Evolutionary conservation across 805 yeast genomes (phyloP).

Genomic region (Ogataea methanolica): DNA sequence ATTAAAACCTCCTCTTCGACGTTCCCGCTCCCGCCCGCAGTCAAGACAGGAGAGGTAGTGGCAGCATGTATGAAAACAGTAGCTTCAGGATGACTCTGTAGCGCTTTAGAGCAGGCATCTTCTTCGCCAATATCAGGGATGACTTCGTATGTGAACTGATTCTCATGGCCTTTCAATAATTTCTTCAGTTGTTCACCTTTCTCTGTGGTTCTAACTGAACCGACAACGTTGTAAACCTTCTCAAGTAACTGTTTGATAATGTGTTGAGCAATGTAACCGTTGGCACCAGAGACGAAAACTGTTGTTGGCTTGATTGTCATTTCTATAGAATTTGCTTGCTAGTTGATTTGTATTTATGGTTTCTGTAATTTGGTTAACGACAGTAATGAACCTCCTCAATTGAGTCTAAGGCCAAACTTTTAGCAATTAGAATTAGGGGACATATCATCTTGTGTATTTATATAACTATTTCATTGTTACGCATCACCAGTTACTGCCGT

Average conservation of each 20-base stretch:
- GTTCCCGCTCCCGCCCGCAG: too few relatives aligned
- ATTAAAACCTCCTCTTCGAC: slow-evolving; percentile 46
- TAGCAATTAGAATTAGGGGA: too few relatives aligned
- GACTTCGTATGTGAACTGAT: slow-evolving; percentile 27
- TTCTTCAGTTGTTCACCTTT: slow-evolving; percentile 29
- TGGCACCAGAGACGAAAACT: slow-evolving; percentile 19
- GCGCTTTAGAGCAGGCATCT: slow-evolving; percentile 46
- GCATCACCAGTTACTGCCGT: too few relatives aligned
- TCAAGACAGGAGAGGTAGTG: slow-evolving; percentile 38
- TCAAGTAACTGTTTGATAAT: slow-evolving; percentile 15
- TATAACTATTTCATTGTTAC: too few relatives aligned
- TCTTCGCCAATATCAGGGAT: slow-evolving; percentile 31
- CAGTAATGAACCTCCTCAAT: too few relatives aligned
- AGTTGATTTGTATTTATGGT: too few relatives aligned
- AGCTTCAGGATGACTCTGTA: slow-evolving; percentile 37
- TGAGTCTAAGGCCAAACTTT: too few relatives aligned
- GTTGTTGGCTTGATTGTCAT: slow-evolving; percentile 1
- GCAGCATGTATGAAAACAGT: slow-evolving; percentile 46
- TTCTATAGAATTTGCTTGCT: too few relatives aligned
- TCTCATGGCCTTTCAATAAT: slow-evolving; percentile 24
- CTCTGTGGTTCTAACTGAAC: slow-evolving; percentile 36
- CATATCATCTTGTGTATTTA: too few relatives aligned
- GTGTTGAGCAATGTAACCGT: slow-evolving; percentile 18
- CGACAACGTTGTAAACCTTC: slow-evolving; percentile 16
- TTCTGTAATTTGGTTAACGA: too few relatives aligned